phyloP scores from a whole-genome alignment of 2,329 filamentous ascomycete genomes.

The Penicillium sp. region DNA sequence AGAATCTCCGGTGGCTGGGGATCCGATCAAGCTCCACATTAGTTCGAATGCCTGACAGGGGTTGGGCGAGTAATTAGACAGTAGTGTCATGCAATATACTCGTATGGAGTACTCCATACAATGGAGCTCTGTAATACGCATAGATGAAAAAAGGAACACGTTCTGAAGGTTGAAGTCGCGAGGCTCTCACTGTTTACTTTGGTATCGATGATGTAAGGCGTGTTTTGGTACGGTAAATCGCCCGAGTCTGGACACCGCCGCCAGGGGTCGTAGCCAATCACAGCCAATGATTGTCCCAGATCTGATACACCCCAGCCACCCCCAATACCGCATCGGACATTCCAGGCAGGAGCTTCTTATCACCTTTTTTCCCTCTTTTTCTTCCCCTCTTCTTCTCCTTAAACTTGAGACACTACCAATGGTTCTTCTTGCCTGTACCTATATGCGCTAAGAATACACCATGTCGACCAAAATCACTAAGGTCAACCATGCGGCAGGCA shows the following conservation, averaged over 20 bases:
- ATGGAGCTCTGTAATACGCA: not conserved
- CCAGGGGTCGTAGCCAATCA: constrained; percentile 25
- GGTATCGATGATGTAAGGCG: constrained; percentile 13
- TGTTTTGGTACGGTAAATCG: constrained; percentile 3
- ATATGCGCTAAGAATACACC: constrained; percentile 4
- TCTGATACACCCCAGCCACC: constrained; percentile 22
- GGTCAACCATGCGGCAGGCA: constrained; percentile 80
- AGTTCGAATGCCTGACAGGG: constrained; percentile 7
- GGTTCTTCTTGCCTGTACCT: constrained; percentile 2
- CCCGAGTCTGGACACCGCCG: constrained; percentile 10
- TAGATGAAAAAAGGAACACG: not conserved
- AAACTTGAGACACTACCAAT: constrained; percentile 10
- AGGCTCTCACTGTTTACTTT: not conserved
- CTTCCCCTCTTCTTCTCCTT: constrained; percentile 10
- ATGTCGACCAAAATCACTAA: constrained; percentile 53
- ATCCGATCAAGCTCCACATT: constrained; percentile 21
- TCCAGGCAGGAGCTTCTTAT: constrained; percentile 16
- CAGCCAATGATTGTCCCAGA: not conserved
- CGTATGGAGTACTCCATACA: not conserved
- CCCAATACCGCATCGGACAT: constrained; percentile 22
- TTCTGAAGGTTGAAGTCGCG: not conserved
- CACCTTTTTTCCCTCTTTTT: constrained; percentile 14
- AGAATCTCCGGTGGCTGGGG: constrained; percentile 26
- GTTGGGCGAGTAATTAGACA: not conserved
- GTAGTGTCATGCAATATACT: constrained; percentile 6